These are phyloP conservation scores for Bothriochloa decipiens DNA, from an alignment of 176 grass and related monocot genomes.

Conservation along the genomic window DNA sequence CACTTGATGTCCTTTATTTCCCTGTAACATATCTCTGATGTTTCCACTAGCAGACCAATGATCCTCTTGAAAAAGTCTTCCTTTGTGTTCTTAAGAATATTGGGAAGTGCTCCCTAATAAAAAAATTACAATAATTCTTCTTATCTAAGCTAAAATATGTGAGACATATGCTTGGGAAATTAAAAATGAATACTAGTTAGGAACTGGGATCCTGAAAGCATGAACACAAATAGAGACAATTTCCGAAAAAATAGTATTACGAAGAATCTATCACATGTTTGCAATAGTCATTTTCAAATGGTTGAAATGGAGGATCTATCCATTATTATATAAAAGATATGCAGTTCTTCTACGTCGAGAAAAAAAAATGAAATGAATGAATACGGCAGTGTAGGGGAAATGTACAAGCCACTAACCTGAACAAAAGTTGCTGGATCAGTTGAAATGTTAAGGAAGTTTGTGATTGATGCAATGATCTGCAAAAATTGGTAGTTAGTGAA, in stretches of 20 bases:
- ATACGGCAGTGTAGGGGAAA: neutral
- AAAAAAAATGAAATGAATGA: neutral
- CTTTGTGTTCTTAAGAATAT: conserved; percentile 68
- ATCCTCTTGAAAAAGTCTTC: conserved; percentile 74
- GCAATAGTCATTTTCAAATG: neutral
- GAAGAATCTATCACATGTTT: neutral
- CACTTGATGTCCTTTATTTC: conserved; percentile 9
- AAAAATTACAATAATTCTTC: neutral
- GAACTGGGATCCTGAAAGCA: neutral
- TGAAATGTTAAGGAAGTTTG: conserved; percentile 57
- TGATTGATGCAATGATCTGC: conserved; percentile 31
- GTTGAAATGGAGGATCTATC: neutral
- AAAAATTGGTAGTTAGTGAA: neutral
- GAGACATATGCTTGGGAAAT: too few relatives aligned
- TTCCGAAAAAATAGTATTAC: neutral
- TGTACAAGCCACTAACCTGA: conserved; percentile 41
- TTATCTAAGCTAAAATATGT: neutral
- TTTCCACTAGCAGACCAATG: neutral
- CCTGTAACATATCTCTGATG: conserved; percentile 4
- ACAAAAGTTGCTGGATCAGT: conserved; percentile 71
- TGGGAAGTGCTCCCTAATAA: conserved; percentile 64
- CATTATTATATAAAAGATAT: neutral
- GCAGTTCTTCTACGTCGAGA: neutral
- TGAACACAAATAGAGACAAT: neutral
- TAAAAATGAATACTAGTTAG: neutral